Evolutionary conservation across 2,329 filamentous ascomycete genomes (phyloP).

Genomic region (Volutella citrinella): DNA sequence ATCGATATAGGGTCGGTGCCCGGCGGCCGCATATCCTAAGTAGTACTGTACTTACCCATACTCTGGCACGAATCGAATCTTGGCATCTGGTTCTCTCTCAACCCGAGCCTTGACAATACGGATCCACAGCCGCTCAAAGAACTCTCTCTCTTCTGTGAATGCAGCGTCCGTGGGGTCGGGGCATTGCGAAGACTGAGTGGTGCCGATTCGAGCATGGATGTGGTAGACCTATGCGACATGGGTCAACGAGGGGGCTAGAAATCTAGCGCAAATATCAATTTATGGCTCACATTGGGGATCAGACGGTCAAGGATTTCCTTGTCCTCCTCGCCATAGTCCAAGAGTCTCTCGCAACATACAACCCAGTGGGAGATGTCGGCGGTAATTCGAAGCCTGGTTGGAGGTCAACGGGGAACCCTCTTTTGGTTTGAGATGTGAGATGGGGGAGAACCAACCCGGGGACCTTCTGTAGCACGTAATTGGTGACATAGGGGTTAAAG

Average conservation of each 20-base stretch:
- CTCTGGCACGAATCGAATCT: constrained; percentile 11
- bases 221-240: constrained; percentile 30
- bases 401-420: no score
- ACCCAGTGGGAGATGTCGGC: constrained; percentile 26
- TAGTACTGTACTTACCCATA: constrained; percentile 16
- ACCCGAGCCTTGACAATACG: constrained; percentile 13
- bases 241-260: no score
- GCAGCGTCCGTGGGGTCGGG: constrained; percentile 29
- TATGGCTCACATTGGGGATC: constrained; percentile 30
- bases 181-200: constrained; percentile 35
- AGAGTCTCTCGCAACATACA: constrained; percentile 19
- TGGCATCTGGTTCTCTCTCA: constrained; percentile 4
- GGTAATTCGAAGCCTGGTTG: constrained; percentile 19
- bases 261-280: neutral
- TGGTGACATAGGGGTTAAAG: constrained; percentile 28
- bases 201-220: constrained; percentile 34
- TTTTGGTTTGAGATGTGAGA: constrained; percentile 1
- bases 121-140: constrained; percentile 29
- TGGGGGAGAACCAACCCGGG: constrained; percentile 21
- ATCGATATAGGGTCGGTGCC: no score
- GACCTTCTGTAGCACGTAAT: constrained; percentile 26
- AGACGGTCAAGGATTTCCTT: constrained; percentile 17
- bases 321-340: constrained; percentile 18
- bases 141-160: constrained; percentile 26
- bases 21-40: no score